Base-by-base conservation (phyloP, 2,329 filamentous ascomycete species). In the Aspergillus fumigatiaffinis region DNA sequence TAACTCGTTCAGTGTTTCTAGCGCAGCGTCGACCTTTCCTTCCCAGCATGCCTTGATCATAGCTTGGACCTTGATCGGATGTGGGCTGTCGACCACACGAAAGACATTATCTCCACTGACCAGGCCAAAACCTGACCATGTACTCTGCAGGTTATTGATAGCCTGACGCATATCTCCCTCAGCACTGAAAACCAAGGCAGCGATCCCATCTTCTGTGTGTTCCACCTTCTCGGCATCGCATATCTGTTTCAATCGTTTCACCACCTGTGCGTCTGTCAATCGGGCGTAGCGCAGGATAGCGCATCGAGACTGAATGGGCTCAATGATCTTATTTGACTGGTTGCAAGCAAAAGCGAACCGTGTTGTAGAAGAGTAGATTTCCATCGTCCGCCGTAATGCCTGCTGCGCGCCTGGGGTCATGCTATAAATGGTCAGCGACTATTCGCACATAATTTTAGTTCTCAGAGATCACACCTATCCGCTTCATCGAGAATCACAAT, bases 161-260 rank as follows among this genome's bases (percentile, higher is more conserved):
- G 94, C 94, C 77, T 99, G 94, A 60, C 94, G 87, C 94, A 99
- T 99, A 73, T 99, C 94, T 56, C 94, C 94, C 75, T 99, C 94
- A 6, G 94, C 94, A 61, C 89, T 94, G 79, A 99, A 99, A 1
- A 99, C 92, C 35, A 99, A 80, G n/a, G 94, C 94, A 0, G 93
- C 94, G 58, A 97, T 82, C 0, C 94, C 94, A 72, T 97, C 93
- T 67, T 99, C 94, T 52, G 87, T 92, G 76, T 92, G 91, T 71
- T 94, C 82, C 48, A 97, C 92, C 63, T 90, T 87, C 76, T 99
- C 94, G 1, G 91, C 92, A 71, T 94, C 89, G 71, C 92, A 94
- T 66, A 99, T 94, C 71, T 97, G 92, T 76, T 94, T 80, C 60
- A 99, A 76, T 44, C 94, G 85, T 79, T 93, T 92, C 52, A 97